A percentile compares a stretch with the other conserved stretches of the same genome.
phyloP scores from a whole-genome alignment of 257 asterid species.

The Solanum infundibuliforme region DNA sequence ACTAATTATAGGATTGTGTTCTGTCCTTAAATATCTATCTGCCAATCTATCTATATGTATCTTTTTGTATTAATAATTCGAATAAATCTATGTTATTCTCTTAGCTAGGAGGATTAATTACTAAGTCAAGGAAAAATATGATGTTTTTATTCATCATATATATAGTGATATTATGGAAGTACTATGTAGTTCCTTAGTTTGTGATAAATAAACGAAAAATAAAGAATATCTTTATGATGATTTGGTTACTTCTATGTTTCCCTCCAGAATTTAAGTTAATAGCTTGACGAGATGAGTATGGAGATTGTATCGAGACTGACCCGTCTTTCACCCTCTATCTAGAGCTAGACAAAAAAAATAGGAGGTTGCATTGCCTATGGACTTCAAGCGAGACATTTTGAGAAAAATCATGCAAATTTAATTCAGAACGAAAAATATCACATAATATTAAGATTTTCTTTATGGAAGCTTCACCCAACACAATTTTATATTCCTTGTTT shows the following conservation, averaged over 20 bases:
- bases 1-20: conserved; percentile 40
- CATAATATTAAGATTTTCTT: neutral
- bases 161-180: neutral
- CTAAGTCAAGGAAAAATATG: neutral
- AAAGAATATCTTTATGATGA: neutral
- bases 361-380: neutral
- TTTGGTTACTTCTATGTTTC: neutral
- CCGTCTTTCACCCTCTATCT: neutral
- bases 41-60: no score
- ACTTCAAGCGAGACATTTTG: neutral
- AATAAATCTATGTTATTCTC: neutral
- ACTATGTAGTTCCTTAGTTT: neutral
- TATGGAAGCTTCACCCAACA: neutral
- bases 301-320: accelerated
- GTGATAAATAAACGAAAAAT: neutral
- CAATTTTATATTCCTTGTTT: neutral
- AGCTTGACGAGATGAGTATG: neutral
- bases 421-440: neutral
- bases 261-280: neutral
- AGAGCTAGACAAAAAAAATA: neutral
- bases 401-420: neutral
- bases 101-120: neutral
- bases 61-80: neutral
- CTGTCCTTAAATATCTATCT: conserved; percentile 18
- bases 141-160: neutral